Conservation (phyloP, 192 early-diverging fungal genomes). For the Linnemannia hyalina region DNA sequence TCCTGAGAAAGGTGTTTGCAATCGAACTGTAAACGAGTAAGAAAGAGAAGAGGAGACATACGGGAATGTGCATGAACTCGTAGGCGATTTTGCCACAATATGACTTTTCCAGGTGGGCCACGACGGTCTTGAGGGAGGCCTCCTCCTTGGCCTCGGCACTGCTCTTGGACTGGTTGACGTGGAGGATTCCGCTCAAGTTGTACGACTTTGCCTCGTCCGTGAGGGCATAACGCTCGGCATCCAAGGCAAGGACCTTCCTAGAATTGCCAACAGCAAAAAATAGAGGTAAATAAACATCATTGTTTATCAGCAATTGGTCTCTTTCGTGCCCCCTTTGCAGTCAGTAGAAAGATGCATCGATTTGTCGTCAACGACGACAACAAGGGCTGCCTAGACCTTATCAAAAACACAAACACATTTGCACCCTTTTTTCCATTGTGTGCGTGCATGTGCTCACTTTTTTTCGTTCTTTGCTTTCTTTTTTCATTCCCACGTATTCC, state of each 20-base stretch:
- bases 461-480: not conserved
- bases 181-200: slow-evolving; percentile 81
- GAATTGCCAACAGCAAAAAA: not conserved
- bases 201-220: slow-evolving; percentile 66
- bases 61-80: slow-evolving; percentile 95
- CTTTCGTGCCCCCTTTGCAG: not conserved
- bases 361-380: not conserved
- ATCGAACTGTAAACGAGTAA: not conserved
- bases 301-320: not conserved
- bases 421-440: not conserved
- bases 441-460: not conserved
- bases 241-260: slow-evolving; percentile 76
- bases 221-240: slow-evolving; percentile 89
- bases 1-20: not conserved
- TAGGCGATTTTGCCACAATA: slow-evolving; percentile 92
- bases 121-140: slow-evolving; percentile 76
- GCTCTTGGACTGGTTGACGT: slow-evolving; percentile 68
- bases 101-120: slow-evolving; percentile 75
- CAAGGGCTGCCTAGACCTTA: not conserved
- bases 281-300: not conserved
- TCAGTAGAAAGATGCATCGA: not conserved
- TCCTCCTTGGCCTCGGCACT: slow-evolving; percentile 60
- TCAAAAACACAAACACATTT: not conserved
- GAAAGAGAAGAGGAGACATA: slow-evolving; percentile 39
- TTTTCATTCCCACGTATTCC: slow-evolving; percentile 1